Conservation (phyloP, 2,329 filamentous ascomycete genomes). For the Shiraia bambusicola region DNA sequence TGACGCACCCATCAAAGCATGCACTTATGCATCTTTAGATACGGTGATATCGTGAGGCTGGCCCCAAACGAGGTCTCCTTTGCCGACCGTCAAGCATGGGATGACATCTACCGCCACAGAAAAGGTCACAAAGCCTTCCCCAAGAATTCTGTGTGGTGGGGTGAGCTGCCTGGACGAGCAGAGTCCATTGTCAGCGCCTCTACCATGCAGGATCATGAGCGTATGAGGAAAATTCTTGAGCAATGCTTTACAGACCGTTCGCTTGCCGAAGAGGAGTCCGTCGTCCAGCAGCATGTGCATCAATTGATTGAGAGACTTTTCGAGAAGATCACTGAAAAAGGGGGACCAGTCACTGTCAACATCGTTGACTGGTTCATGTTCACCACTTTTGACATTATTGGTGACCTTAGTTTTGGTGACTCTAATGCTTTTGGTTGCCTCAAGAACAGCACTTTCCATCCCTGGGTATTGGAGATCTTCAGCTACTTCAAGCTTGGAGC, state of each 20-base stretch:
- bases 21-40: too few species aligned
- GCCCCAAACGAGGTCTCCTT: conserved; percentile 17
- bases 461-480: too few species aligned
- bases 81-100: conserved; percentile 11
- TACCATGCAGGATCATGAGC: background rate
- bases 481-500: too few species aligned
- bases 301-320: conserved; percentile 1
- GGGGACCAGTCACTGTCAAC: too few species aligned
- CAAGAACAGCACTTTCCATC: too few species aligned
- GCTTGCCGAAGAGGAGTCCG: conserved; percentile 1
- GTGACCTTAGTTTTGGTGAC: too few species aligned
- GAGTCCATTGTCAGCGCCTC: background rate
- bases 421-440: too few species aligned
- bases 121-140: background rate
- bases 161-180: background rate
- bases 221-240: background rate
- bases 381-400: too few species aligned
- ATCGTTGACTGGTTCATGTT: too few species aligned
- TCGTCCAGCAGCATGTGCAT: conserved; percentile 1
- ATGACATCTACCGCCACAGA: conserved; percentile 10
- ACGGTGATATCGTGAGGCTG: conserved; percentile 19
- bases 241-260: conserved; percentile 2
- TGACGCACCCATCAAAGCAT: too few species aligned
- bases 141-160: conserved; percentile 1
- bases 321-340: too few species aligned